A percentile compares a stretch with the other conserved stretches of the same genome.
Conservation (phyloP, 768 basidiomycete genomes). For the Pleurotus citrinopileatus region DNA sequence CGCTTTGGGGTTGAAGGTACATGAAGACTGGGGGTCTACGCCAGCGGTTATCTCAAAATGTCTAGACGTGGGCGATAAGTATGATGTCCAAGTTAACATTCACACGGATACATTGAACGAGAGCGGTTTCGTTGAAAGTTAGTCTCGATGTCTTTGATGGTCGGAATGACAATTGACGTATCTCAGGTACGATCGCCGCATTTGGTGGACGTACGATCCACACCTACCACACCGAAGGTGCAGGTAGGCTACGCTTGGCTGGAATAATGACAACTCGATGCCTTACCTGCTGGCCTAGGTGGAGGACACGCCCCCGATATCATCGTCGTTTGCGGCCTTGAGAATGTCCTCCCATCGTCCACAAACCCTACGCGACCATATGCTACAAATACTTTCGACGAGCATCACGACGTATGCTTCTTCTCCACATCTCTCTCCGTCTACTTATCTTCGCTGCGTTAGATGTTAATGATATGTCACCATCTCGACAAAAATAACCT, state of each 20-base stretch:
- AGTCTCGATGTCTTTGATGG: slow-evolving; percentile 19
- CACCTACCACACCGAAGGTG: slow-evolving; percentile 96
- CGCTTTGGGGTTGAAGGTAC: slow-evolving; percentile 87
- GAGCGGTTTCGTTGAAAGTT: slow-evolving; percentile 94
- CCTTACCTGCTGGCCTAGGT: slow-evolving; percentile 35
- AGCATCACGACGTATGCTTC: slow-evolving; percentile 85
- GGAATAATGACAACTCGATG: not conserved
- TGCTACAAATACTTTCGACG: slow-evolving; percentile 88
- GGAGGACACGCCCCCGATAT: slow-evolving; percentile 98
- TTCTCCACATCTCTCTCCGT: not conserved
- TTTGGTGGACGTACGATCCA: slow-evolving; percentile 92
- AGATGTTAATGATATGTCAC: slow-evolving; percentile 99
- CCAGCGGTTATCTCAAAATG: slow-evolving; percentile 77
- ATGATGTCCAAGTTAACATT: slow-evolving; percentile 96
- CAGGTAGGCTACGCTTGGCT: slow-evolving; percentile 47
- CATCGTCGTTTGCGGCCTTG: slow-evolving; percentile 89
- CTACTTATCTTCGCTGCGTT: no score
- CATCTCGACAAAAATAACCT: slow-evolving; percentile 89
- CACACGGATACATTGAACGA: slow-evolving; percentile 98
- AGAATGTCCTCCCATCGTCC: slow-evolving; percentile 92
- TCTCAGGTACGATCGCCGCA: slow-evolving; percentile 74
- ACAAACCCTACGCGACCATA: slow-evolving; percentile 97
- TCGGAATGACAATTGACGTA: slow-evolving; percentile 1
- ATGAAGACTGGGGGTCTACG: slow-evolving; percentile 97
- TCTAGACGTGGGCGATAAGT: slow-evolving; percentile 81